Percentiles rank a stretch among this genome's conserved stretches.
Evolutionary conservation across 257 asterid genomes (phyloP).

Genomic region (Solanum arcanum): DNA sequence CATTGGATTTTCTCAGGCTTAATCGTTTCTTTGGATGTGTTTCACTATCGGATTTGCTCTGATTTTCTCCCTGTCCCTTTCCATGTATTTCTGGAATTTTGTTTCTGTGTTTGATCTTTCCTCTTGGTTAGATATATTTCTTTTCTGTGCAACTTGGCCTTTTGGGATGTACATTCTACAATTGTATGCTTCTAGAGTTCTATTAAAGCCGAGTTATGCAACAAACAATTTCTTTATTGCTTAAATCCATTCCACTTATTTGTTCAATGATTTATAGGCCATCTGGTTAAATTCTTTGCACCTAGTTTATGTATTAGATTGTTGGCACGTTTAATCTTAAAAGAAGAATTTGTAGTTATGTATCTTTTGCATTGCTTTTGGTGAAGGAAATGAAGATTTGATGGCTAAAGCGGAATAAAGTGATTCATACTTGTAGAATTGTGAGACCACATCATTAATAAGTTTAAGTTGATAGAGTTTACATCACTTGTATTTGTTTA

Average conservation of each 20-base stretch:
- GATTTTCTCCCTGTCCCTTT: too few relatives aligned
- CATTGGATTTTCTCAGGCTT: too few relatives aligned
- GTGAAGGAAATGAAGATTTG: slow-evolving; percentile 58
- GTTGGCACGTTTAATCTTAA: background rate
- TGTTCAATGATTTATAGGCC: background rate
- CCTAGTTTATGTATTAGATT: background rate
- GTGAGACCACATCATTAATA: background rate
- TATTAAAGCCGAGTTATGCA: slow-evolving; percentile 85
- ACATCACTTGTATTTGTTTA: background rate
- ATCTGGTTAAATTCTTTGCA: background rate
- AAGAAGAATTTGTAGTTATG: background rate
- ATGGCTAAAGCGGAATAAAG: slow-evolving; percentile 15
- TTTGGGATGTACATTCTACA: slow-evolving; percentile 26
- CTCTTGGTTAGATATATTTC: too few relatives aligned
- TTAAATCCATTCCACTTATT: background rate
- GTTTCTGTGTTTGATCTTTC: too few relatives aligned
- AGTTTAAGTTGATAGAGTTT: too few relatives aligned
- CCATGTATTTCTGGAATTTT: too few relatives aligned
- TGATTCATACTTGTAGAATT: background rate
- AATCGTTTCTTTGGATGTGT: too few relatives aligned
- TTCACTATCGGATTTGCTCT: too few relatives aligned
- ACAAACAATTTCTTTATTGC: slow-evolving; percentile 41
- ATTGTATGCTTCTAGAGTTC: slow-evolving; percentile 77
- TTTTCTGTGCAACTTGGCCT: too few relatives aligned
- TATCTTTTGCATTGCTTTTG: slow-evolving; percentile 12